A percentile compares a stretch with the other conserved stretches of the same genome.
These are phyloP conservation scores for Areca catechu DNA, from an alignment of 176 grass and related monocot genomes.

Conservation along the genomic window DNA sequence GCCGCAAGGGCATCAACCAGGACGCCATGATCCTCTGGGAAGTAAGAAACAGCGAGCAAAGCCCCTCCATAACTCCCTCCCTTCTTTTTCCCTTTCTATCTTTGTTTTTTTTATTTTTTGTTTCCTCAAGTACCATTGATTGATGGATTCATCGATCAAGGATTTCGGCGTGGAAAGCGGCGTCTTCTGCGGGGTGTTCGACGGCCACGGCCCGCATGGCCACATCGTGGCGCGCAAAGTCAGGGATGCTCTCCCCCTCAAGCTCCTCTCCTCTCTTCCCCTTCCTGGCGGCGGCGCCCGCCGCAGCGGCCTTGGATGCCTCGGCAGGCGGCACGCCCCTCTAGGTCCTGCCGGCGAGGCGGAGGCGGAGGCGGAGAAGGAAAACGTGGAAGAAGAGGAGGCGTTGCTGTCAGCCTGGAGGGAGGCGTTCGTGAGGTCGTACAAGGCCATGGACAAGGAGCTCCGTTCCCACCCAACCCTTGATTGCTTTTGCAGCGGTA, in stretches of 20 bases:
- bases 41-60: conserved; percentile 31
- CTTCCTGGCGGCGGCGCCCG: conserved; percentile 20
- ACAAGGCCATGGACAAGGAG: conserved; percentile 91
- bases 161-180: conserved; percentile 42
- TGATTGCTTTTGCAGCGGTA: conserved; percentile 83
- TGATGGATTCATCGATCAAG: conserved; percentile 27
- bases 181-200: conserved; percentile 89
- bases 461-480: conserved; percentile 69
- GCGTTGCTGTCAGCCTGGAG: conserved; percentile 47
- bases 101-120: neutral
- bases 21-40: conserved; percentile 99
- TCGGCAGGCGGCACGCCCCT: neutral
- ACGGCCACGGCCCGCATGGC: conserved; percentile 88
- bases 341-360: neutral
- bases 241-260: conserved; percentile 64
- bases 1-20: conserved; percentile 94
- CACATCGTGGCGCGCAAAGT: conserved; percentile 84
- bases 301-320: neutral
- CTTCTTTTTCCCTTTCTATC: neutral
- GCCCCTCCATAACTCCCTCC: too few species aligned
- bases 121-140: neutral
- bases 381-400: conserved; percentile 1
- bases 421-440: conserved; percentile 64
- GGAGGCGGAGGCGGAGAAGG: neutral
- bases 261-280: conserved; percentile 56